Evolutionary conservation across 768 basidiomycete species (phyloP).

Genomic region (Leucosporidium scottii): DNA sequence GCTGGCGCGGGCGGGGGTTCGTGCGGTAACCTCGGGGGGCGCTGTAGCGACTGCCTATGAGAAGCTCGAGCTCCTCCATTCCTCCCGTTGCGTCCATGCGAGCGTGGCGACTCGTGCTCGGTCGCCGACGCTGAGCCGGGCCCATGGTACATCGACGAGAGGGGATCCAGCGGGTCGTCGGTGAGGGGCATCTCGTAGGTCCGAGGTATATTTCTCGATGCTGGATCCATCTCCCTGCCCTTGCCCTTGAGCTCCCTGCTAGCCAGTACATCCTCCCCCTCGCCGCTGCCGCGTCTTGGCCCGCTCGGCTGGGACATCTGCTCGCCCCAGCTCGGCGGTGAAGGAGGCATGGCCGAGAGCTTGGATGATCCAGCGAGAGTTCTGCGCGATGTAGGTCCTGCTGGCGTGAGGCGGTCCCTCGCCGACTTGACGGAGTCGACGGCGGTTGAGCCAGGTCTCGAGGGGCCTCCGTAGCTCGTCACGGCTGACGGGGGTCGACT

Average conservation of each 20-base stretch:
- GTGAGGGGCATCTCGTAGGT: too few relatives aligned
- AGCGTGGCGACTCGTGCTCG: not conserved
- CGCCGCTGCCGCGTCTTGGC: not conserved
- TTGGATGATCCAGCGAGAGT: too few relatives aligned
- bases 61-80: not conserved
- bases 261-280: not conserved
- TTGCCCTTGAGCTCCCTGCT: not conserved
- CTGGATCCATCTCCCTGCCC: not conserved
- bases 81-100: not conserved
- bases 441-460: not conserved
- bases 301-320: not conserved
- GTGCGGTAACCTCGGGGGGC: not conserved
- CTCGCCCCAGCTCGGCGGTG: not conserved
- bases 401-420: not conserved
- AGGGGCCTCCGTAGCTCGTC: not conserved
- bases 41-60: not conserved
- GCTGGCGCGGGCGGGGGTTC: not conserved
- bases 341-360: not conserved
- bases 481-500: not conserved
- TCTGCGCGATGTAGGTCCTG: not conserved
- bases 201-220: too few relatives aligned
- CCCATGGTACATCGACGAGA: not conserved
- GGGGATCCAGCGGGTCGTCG: constrained; percentile 12
- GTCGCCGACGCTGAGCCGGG: not conserved
- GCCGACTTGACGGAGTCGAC: not conserved